These are phyloP conservation scores for Trichoderma koningii DNA, from an alignment of 2,329 filamentous ascomycete genomes.

Conservation along the genomic window DNA sequence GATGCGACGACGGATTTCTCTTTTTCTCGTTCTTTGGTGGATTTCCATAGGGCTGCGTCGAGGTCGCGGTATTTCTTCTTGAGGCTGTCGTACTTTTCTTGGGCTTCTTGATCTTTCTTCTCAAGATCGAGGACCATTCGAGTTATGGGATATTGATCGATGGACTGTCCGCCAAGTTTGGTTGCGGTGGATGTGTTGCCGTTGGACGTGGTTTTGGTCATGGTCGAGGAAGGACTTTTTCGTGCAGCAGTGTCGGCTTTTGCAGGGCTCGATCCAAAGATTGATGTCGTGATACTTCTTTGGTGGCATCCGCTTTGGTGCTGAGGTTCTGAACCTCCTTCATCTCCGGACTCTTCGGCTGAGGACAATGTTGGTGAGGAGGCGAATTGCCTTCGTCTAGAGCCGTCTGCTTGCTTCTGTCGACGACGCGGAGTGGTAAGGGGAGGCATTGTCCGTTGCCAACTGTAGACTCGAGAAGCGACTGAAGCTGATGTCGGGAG, in stretches of 20 bases:
- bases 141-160: not conserved
- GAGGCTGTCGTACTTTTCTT: not conserved
- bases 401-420: too few species aligned
- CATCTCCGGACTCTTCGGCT: not conserved
- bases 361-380: too few species aligned
- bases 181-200: too few species aligned
- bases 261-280: too few species aligned
- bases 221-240: too few species aligned
- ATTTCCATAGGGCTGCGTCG: not conserved
- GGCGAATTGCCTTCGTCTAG: not conserved
- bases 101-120: not conserved
- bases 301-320: too few species aligned
- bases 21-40: not conserved
- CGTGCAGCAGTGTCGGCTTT: too few species aligned
- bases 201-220: too few species aligned
- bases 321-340: too few species aligned
- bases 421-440: too few species aligned
- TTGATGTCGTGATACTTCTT: too few species aligned
- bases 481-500: not conserved
- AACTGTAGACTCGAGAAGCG: not conserved
- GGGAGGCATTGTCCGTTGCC: too few species aligned
- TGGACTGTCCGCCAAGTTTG: not conserved
- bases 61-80: constrained; percentile 1
- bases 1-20: not conserved
- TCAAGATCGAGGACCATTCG: constrained; percentile 8